These are phyloP conservation scores for Cladosporium sp. DNA, from an alignment of 2,329 filamentous ascomycete genomes.

Conservation along the genomic window DNA sequence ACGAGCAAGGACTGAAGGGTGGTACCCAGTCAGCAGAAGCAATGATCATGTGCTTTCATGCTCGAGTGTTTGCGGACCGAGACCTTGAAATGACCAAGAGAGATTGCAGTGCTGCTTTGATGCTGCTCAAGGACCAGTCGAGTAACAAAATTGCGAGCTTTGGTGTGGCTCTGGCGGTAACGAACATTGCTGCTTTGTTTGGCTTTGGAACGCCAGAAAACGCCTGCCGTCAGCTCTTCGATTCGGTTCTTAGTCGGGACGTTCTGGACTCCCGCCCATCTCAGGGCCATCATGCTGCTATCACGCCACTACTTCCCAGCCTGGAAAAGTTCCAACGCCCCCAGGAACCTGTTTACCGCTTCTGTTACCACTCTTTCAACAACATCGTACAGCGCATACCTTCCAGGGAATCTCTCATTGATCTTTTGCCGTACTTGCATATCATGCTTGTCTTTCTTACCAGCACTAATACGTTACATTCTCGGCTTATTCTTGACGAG, in stretches of 20 bases:
- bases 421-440: slow-evolving; percentile 57
- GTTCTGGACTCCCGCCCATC: slow-evolving; percentile 13
- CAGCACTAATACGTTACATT: slow-evolving; percentile 15
- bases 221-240: slow-evolving; percentile 38
- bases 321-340: background rate
- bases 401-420: slow-evolving; percentile 40
- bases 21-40: slow-evolving; percentile 48
- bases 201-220: slow-evolving; percentile 51
- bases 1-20: slow-evolving; percentile 29
- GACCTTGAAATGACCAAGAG: slow-evolving; percentile 43
- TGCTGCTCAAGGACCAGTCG: slow-evolving; percentile 55
- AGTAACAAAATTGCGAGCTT: slow-evolving; percentile 21
- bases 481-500: slow-evolving; percentile 12
- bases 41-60: slow-evolving; percentile 46
- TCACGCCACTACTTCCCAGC: background rate
- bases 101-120: slow-evolving; percentile 48
- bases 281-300: background rate
- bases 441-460: slow-evolving; percentile 58
- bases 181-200: slow-evolving; percentile 50
- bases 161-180: slow-evolving; percentile 55
- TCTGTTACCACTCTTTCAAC: slow-evolving; percentile 10
- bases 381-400: slow-evolving; percentile 6
- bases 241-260: slow-evolving; percentile 17
- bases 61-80: slow-evolving; percentile 56
- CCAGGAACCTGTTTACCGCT: slow-evolving; percentile 11